Evolutionary conservation across 1,284 basidiomycete genomes (phyloP), one percentile per base, ranked within the genome.

Genomic region (Athelia psychrophila): DNA sequence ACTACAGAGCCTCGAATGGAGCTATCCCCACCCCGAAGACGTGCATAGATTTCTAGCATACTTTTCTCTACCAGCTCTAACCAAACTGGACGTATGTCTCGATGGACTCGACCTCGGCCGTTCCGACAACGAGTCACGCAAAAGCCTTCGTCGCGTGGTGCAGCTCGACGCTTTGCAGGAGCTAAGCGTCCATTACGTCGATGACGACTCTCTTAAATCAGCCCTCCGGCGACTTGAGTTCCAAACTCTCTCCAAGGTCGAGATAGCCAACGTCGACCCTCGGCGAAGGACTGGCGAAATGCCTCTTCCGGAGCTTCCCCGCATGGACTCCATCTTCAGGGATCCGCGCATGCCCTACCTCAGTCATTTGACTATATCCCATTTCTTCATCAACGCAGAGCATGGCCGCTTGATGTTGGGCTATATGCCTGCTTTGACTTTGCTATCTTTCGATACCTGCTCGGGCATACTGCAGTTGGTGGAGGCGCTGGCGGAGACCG

Each of bases 201-300:
- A 67, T 27, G 72, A 73, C 47, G 75, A 80, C 33, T 59, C 64
- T 3, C 60, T 73, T 32, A 59, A 63, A 16, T 63, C 63, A 22
- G 62, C 72, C 6, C 56, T 79, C 51, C 72, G 75, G 50, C 72
- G 72, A 54, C 69, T 79, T 54, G 54, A 63, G 36, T 67, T 79
- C 52, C 76, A 77, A 1, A 59, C 59, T 35, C 70, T 80, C 42
- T 60, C 73, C 56, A 72, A 66, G 46, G 63, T 78, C 50, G 76
- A 76, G 51, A 59, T 82, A 49, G 52, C 62, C 25, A 71, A 72
- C 48, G 51, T 61, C 27, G 66, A 52, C 33, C 49, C 50, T 44
- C 38, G 22, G 19, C 36, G 38, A 6, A 13, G 33, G n/a, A 30
- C 16, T 20, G 22, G 18, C 53, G 57, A 30, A 60, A 57, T 56